Base-by-base conservation (phyloP, 257 asterid species). In the Scutellaria barbata region DNA sequence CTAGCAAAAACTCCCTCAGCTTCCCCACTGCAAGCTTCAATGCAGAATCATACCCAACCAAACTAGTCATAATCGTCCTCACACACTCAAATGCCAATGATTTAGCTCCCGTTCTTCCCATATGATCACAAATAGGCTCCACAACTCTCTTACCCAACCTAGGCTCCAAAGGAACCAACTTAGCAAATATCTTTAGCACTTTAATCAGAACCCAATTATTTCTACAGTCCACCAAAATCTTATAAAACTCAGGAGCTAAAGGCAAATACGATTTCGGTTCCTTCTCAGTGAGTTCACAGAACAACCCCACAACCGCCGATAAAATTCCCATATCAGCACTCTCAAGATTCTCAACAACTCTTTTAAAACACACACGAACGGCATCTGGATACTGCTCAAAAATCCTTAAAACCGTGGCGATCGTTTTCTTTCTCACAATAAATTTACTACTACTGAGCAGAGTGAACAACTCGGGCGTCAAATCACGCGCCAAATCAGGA, bases 121-220 rank as follows among this genome's bases (percentile, higher is more conserved):
- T 79, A 81, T 85, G 95, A 69, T 94, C 97, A 52, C 99, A 91
- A 39, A 94, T 84, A 5, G 96, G 96, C 76, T 89, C 95, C 74
- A 84, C 90, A 55, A 94, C 77, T 73, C 85, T 82, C 78, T 84
- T 94, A 55, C 83, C 93, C 82, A 94, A 76, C 86, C 99, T 94
- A 22, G 96, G 96, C 84, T 94, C 99, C 46, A 91, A 69, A 0
- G 90, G 90, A 10, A 85, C 91, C 84, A 94, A 81, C 86, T 82
- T 82, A 6, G 86, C 76, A n/a, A 91, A 91, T 58, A 94, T 89
- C 90, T 94, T 94, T 42, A 94, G 74, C 63, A 94, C 87, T 84
- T 94, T 94, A 40, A 94, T 94, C 84, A 94, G 78, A 66, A 94
- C 82, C 99, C 99, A 94, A 66, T 94, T 94, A 81, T 91, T 91